Percentiles rank a stretch among this genome's conserved stretches.
These are phyloP conservation scores for Silene vulgaris DNA, from an alignment of 179 eudicot genomes.

Conservation along the genomic window DNA sequence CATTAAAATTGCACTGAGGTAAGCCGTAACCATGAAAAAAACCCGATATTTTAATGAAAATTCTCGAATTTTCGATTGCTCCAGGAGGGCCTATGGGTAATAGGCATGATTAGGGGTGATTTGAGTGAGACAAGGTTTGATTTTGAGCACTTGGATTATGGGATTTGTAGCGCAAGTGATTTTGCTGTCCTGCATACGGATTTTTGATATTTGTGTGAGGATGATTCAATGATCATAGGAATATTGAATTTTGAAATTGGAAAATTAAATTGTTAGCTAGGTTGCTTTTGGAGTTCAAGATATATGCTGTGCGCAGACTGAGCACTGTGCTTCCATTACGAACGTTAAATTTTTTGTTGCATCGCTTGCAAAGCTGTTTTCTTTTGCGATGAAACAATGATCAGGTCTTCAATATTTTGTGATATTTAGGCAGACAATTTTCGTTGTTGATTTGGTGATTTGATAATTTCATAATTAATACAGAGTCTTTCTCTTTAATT, in stretches of 20 bases:
- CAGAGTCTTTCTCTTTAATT: not conserved
- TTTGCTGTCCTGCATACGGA: not conserved
- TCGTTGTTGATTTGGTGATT: not conserved
- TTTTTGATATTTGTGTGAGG: not conserved
- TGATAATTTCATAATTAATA: too few relatives aligned
- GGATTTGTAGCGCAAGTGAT: not conserved
- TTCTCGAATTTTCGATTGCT: too few relatives aligned
- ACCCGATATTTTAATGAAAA: too few relatives aligned
- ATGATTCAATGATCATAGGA: not conserved
- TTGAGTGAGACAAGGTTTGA: not conserved
- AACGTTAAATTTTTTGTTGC: too few relatives aligned
- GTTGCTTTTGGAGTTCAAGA: too few relatives aligned
- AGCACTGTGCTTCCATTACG: too few relatives aligned
- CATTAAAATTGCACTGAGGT: too few relatives aligned
- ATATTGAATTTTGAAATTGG: not conserved
- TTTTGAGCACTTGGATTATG: not conserved
- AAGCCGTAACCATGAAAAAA: too few relatives aligned
- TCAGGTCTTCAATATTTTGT: not conserved
- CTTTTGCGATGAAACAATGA: not conserved
- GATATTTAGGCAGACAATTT: not conserved
- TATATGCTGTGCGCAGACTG: too few relatives aligned
- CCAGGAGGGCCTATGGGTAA: too few relatives aligned
- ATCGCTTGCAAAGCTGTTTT: not conserved
- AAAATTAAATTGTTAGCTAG: not conserved
- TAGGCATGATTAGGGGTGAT: not conserved